Conservation (phyloP, 2,329 filamentous ascomycete species). For the Alternaria conjuncta region DNA sequence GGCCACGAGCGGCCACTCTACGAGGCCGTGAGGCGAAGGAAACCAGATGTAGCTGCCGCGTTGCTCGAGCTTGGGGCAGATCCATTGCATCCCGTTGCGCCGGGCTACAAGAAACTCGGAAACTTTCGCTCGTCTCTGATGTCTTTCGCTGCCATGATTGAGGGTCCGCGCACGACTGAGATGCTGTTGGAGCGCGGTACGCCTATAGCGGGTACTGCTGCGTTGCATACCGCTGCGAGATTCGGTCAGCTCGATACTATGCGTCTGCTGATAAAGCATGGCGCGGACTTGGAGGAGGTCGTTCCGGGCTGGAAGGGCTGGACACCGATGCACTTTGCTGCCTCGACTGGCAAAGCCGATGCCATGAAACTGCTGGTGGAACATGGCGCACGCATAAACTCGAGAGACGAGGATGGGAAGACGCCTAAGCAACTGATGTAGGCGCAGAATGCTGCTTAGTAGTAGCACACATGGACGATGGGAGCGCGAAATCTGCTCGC, state of each 20-base stretch:
- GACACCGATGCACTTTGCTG: not conserved
- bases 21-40: not conserved
- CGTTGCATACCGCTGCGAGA: not conserved
- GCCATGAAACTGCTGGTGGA: not conserved
- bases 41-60: not conserved
- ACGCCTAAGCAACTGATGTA: not conserved
- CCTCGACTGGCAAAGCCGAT: not conserved
- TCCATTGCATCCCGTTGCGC: not conserved
- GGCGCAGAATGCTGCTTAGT: not conserved
- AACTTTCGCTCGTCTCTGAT: not conserved
- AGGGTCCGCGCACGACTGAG: not conserved
- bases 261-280: not conserved
- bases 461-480: not conserved
- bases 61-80: not conserved
- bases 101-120: not conserved
- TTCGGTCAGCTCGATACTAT: not conserved
- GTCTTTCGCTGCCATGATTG: not conserved
- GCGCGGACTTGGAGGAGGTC: not conserved
- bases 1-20: not conserved
- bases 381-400: not conserved
- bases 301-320: not conserved
- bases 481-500: not conserved
- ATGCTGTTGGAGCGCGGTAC: not conserved
- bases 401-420: not conserved
- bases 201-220: not conserved